Evolutionary conservation across 768 basidiomycete species (phyloP).

Genomic region (Trametes cubensis): DNA sequence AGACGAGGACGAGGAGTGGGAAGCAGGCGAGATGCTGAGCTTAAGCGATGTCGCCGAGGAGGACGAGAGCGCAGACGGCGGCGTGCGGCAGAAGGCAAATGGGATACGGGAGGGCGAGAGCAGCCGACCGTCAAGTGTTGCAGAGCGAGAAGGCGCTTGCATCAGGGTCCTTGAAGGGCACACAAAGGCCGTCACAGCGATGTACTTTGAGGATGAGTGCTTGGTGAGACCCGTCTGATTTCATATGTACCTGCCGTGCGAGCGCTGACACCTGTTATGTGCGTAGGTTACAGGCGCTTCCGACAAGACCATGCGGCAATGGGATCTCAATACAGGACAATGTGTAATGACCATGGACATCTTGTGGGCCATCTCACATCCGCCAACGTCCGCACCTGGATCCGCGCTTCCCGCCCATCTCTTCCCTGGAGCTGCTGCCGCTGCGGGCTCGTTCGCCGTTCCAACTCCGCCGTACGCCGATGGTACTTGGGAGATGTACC

Average conservation of each 20-base stretch:
- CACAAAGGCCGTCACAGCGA: slow-evolving; percentile 85
- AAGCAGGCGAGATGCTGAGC: slow-evolving; percentile 52
- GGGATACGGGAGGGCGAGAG: slow-evolving; percentile 40
- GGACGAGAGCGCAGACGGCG: slow-evolving; percentile 47
- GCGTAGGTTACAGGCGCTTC: slow-evolving; percentile 92
- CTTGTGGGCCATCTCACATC: slow-evolving; percentile 97
- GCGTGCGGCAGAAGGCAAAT: slow-evolving; percentile 34
- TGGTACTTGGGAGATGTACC: slow-evolving; percentile 92
- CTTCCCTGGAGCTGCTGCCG: slow-evolving; percentile 56
- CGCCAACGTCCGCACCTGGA: slow-evolving; percentile 51
- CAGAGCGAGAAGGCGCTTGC: slow-evolving; percentile 61
- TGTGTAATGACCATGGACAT: slow-evolving; percentile 99
- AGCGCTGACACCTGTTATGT: not conserved
- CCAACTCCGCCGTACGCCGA: slow-evolving; percentile 88
- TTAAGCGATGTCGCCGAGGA: slow-evolving; percentile 70
- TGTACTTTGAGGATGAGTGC: slow-evolving; percentile 95
- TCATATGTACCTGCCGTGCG: slow-evolving; percentile 22
- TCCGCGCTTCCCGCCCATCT: slow-evolving; percentile 45
- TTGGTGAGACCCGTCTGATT: slow-evolving; percentile 58
- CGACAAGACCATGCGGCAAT: slow-evolving; percentile 97
- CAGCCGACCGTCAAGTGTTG: slow-evolving; percentile 39
- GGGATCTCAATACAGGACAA: slow-evolving; percentile 97
- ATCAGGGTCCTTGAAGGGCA: slow-evolving; percentile 85
- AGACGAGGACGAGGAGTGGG: slow-evolving; percentile 70
- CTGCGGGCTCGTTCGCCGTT: slow-evolving; percentile 70